A percentile compares a stretch with the other conserved stretches of the same genome.
Evolutionary conservation across 2,329 filamentous ascomycete genomes (phyloP).

Genomic region (Fusarium verrucosum): DNA sequence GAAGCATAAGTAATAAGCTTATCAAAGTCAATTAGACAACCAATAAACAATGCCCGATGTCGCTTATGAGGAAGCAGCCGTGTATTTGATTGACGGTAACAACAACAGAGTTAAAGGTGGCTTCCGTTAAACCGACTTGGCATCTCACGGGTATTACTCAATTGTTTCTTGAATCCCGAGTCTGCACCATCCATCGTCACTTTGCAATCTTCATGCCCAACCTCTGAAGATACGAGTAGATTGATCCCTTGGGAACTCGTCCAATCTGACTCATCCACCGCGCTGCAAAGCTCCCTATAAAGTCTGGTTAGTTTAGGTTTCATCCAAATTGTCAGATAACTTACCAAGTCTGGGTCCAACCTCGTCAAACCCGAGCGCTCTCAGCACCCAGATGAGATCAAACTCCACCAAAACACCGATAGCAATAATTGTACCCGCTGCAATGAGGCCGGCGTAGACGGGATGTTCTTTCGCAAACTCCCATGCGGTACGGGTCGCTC

Average conservation of each 20-base stretch:
- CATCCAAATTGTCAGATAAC: background rate
- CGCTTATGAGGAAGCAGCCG: background rate
- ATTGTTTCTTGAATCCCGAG: background rate
- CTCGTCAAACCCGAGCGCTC: slow-evolving; percentile 34
- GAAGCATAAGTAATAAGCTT: background rate
- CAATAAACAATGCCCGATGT: background rate
- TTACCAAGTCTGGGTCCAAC: slow-evolving; percentile 30
- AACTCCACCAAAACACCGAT: slow-evolving; percentile 33
- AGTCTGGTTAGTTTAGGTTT: rapidly evolving
- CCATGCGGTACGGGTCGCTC: slow-evolving; percentile 1
- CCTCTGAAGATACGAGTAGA: slow-evolving; percentile 38
- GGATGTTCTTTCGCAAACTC: slow-evolving; percentile 38
- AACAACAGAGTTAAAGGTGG: rapidly evolving
- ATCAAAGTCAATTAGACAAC: no score
- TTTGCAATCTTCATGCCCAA: slow-evolving; percentile 31
- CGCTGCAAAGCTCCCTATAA: slow-evolving; percentile 36
- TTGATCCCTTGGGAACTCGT: slow-evolving; percentile 21
- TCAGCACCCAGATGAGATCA: slow-evolving; percentile 33
- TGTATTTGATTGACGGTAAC: background rate
- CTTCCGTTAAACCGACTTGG: background rate
- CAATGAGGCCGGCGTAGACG: slow-evolving; percentile 30
- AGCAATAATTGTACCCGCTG: slow-evolving; percentile 25
- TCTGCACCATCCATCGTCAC: no score
- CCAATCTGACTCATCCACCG: slow-evolving; percentile 40
- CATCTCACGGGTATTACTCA: background rate